A percentile compares a stretch with the other conserved stretches of the same genome.
Conservation (phyloP, 2,329 filamentous ascomycete genomes). For the Juglanconis oblonga region DNA sequence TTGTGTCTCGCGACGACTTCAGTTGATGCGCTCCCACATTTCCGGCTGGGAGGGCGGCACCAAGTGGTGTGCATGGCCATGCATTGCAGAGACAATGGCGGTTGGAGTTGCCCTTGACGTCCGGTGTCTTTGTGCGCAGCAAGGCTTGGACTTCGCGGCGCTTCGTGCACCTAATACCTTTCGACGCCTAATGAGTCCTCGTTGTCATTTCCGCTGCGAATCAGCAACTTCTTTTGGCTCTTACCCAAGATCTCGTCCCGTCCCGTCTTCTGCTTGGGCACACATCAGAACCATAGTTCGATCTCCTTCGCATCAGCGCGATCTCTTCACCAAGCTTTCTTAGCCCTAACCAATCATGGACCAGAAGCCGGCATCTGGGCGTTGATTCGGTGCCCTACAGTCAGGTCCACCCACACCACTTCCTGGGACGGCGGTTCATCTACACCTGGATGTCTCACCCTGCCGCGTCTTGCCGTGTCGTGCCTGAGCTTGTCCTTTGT, state of each 20-base stretch:
- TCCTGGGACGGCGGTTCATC: neutral
- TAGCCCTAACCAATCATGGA: neutral
- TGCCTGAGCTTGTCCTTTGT: neutral
- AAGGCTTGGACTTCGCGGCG: neutral
- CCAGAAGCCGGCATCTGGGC: neutral
- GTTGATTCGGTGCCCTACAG: neutral
- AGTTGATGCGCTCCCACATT: neutral
- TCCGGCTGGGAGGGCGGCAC: neutral
- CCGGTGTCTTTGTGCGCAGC: neutral
- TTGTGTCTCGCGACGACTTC: neutral
- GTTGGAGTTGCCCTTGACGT: neutral
- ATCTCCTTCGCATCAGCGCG: neutral
- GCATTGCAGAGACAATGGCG: neutral
- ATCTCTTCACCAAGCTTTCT: neutral
- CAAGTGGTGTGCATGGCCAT: neutral
- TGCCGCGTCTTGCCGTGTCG: neutral
- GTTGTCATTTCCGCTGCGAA: neutral
- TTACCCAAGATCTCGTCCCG: neutral
- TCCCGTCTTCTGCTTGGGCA: neutral
- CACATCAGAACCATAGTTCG: neutral
- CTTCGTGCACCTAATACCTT: no score
- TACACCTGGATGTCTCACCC: neutral
- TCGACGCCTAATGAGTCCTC: neutral
- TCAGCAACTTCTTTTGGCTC: neutral
- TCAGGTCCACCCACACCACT: neutral